Evolutionary conservation across 257 asterid genomes (phyloP).

Genomic region (Lantana camara): DNA sequence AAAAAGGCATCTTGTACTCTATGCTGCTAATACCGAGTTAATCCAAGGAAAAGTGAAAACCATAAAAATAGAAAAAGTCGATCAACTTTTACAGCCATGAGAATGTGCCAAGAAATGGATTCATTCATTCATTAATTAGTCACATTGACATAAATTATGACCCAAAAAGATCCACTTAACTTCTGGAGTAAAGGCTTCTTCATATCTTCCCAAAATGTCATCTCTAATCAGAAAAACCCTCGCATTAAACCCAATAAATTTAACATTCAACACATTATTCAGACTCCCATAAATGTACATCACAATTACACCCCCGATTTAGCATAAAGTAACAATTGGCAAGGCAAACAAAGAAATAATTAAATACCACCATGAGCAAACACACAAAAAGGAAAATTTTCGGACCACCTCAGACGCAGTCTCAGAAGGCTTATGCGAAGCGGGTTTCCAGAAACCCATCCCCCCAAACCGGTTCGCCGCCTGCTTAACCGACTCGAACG

Average conservation of each 20-base stretch:
- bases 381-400: background rate
- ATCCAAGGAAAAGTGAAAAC: slow-evolving; percentile 8
- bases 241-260: background rate
- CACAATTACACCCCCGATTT: background rate
- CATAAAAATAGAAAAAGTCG: slow-evolving; percentile 30
- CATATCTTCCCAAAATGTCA: slow-evolving; percentile 12
- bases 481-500: slow-evolving; percentile 93
- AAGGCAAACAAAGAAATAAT: background rate
- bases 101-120: slow-evolving; percentile 16
- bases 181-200: background rate
- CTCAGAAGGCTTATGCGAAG: slow-evolving; percentile 41
- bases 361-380: slow-evolving; percentile 13
- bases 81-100: slow-evolving; percentile 23
- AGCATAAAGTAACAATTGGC: background rate
- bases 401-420: slow-evolving; percentile 41
- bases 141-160: slow-evolving; percentile 21
- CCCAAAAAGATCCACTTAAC: slow-evolving; percentile 13
- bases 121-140: slow-evolving; percentile 6
- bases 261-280: slow-evolving; percentile 3
- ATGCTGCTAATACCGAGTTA: slow-evolving; percentile 17
- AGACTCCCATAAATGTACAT: background rate
- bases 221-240: background rate
- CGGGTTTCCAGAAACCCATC: slow-evolving; percentile 91
- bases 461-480: slow-evolving; percentile 91
- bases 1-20: background rate